Evolutionary conservation across 2,329 filamentous ascomycete species (phyloP).

Genomic region (Hypoxylon sp.): DNA sequence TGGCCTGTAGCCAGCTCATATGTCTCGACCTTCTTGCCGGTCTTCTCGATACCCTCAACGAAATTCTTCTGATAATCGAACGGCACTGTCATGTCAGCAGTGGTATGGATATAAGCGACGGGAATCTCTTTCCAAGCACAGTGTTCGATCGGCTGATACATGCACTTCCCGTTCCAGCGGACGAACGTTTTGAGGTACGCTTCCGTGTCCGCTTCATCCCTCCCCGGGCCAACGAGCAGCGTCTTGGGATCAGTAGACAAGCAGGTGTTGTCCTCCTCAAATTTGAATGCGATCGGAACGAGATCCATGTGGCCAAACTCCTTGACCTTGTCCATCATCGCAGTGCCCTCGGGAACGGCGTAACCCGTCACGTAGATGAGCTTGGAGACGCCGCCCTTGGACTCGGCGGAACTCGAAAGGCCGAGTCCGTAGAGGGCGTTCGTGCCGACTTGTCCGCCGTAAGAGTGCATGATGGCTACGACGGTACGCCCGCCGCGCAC

Average conservation of each 20-base stretch:
- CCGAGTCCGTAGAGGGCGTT: conserved; percentile 40
- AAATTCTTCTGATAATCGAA: conserved; percentile 31
- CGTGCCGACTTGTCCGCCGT: conserved; percentile 46
- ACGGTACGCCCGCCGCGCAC: conserved; percentile 34
- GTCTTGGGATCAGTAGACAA: conserved; percentile 5
- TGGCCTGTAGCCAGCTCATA: conserved; percentile 22
- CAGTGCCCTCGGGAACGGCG: conserved; percentile 7
- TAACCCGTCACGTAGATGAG: conserved; percentile 42
- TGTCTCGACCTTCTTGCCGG: conserved; percentile 19
- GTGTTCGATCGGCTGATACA: conserved; percentile 30
- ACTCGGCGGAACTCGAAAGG: conserved; percentile 10
- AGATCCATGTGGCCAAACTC: conserved; percentile 10
- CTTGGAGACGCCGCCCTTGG: conserved; percentile 40
- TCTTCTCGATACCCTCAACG: conserved; percentile 21
- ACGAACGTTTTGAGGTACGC: conserved; percentile 17
- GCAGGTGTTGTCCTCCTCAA: conserved; percentile 17
- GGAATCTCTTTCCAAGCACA: conserved; percentile 31
- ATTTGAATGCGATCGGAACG: conserved; percentile 19
- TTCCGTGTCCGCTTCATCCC: conserved; percentile 21
- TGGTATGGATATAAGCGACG: conserved; percentile 33
- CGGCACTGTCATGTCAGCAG: conserved; percentile 22
- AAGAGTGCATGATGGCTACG: conserved; percentile 44
- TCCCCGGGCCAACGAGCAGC: conserved; percentile 4
- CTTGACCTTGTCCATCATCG: conserved; percentile 17
- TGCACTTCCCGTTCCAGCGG: conserved; percentile 38